Percentiles rank a stretch among this genome's conserved stretches.
phyloP scores from a whole-genome alignment of 371 early-diverging fungal genomes.

The Batkoa obscura region DNA sequence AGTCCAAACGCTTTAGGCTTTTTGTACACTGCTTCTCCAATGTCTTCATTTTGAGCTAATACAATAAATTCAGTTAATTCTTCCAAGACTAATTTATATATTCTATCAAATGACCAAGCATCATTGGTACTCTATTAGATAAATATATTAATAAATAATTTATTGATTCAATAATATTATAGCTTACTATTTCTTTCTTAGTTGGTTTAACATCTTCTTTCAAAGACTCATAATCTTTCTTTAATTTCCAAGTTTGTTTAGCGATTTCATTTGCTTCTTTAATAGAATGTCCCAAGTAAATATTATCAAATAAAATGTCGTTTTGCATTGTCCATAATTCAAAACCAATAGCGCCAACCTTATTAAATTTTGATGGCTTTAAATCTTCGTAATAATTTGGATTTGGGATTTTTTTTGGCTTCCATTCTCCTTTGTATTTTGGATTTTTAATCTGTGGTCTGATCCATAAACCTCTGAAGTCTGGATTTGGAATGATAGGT shows the following conservation, averaged over 20 bases:
- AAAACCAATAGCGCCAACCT: constrained; percentile 67
- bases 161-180: too few species aligned
- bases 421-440: constrained; percentile 87
- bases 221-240: constrained; percentile 33
- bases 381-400: constrained; percentile 59
- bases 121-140: too few species aligned
- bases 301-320: constrained; percentile 82
- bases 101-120: too few species aligned
- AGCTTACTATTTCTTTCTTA: too few species aligned
- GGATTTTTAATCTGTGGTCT: constrained; percentile 86
- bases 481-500: constrained; percentile 64
- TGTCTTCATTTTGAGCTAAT: too few species aligned
- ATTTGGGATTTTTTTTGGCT: constrained; percentile 74
- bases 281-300: constrained; percentile 53
- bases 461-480: constrained; percentile 66
- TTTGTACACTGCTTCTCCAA: too few species aligned
- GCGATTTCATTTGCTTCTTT: constrained; percentile 39
- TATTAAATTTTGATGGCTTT: constrained; percentile 36
- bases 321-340: constrained; percentile 95
- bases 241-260: constrained; percentile 39
- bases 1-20: too few species aligned
- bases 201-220: constrained; percentile 33
- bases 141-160: too few species aligned
- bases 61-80: too few species aligned
- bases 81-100: too few species aligned